Evolutionary conservation across 2,329 filamentous ascomycete species (phyloP).

Genomic region (Penicillium griseofulvum): DNA sequence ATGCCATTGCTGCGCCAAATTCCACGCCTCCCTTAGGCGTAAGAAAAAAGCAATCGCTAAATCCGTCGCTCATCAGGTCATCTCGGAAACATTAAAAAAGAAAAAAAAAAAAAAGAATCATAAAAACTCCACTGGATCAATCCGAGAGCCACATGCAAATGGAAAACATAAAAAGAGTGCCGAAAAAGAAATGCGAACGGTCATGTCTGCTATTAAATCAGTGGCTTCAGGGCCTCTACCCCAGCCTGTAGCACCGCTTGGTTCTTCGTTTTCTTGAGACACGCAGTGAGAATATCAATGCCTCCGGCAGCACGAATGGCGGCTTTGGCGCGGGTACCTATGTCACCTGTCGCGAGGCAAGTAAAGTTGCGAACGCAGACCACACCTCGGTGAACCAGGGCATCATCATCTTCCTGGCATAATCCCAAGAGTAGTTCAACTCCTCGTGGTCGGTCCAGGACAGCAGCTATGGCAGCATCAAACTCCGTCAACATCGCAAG

Average conservation of each 20-base stretch:
- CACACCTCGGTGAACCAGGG: slow-evolving; percentile 62
- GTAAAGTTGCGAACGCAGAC: slow-evolving; percentile 74
- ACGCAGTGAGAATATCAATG: slow-evolving; percentile 65
- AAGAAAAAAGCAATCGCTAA: slow-evolving; percentile 18
- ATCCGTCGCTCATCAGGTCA: slow-evolving; percentile 13
- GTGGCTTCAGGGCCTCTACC: slow-evolving; percentile 68
- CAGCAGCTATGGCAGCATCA: slow-evolving; percentile 68
- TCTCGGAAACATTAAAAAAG: slow-evolving; percentile 6
- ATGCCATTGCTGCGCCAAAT: neutral
- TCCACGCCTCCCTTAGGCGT: neutral
- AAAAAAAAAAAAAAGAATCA: slow-evolving; percentile 1
- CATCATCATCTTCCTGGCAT: slow-evolving; percentile 65
- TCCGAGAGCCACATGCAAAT: slow-evolving; percentile 12
- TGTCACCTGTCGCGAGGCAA: slow-evolving; percentile 59
- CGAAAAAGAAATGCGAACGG: slow-evolving; percentile 1
- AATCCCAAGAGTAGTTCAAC: slow-evolving; percentile 76
- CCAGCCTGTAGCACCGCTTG: slow-evolving; percentile 69
- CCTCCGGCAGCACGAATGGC: slow-evolving; percentile 63
- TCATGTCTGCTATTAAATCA: slow-evolving; percentile 47
- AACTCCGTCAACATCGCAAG: slow-evolving; percentile 79
- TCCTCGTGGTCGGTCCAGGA: slow-evolving; percentile 69
- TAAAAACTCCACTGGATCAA: slow-evolving; percentile 5
- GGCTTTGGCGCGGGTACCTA: slow-evolving; percentile 60
- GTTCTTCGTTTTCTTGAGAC: slow-evolving; percentile 66
- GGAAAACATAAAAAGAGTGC: slow-evolving; percentile 8